Percentiles rank a stretch among this genome's conserved stretches.
These are phyloP conservation scores for Deinandra increscens DNA, from an alignment of 129 eudicot genomes.

Conservation along the genomic window DNA sequence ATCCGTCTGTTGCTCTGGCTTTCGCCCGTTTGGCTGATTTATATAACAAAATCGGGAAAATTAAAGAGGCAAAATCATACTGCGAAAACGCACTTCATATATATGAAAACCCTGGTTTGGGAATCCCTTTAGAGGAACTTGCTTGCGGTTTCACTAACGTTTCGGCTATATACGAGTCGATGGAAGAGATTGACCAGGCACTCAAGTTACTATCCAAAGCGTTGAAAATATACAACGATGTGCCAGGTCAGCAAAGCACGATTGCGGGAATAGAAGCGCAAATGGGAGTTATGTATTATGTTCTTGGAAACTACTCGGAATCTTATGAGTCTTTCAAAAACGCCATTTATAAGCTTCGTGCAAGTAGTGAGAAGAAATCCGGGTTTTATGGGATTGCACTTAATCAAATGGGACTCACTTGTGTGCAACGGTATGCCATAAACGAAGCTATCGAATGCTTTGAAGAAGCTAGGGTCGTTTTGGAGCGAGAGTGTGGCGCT, in stretches of 20 bases:
- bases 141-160: constrained; percentile 64
- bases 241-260: constrained; percentile 75
- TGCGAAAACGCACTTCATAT: constrained; percentile 69
- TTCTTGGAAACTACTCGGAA: constrained; percentile 62
- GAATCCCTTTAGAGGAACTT: constrained; percentile 69
- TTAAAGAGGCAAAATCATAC: constrained; percentile 70
- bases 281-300: constrained; percentile 77
- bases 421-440: constrained; percentile 73
- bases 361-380: constrained; percentile 72
- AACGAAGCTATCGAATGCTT: constrained; percentile 66
- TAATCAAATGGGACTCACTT: constrained; percentile 82
- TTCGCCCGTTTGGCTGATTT: constrained; percentile 72
- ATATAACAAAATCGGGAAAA: constrained; percentile 66
- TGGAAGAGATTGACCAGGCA: constrained; percentile 67
- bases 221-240: constrained; percentile 55
- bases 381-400: constrained; percentile 76
- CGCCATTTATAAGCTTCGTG: constrained; percentile 60
- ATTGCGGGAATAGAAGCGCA: constrained; percentile 83
- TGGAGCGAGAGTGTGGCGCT: constrained; percentile 72
- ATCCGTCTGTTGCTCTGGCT: constrained; percentile 71
- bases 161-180: constrained; percentile 71
- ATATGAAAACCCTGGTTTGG: constrained; percentile 57
- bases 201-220: constrained; percentile 66
- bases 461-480: constrained; percentile 66
- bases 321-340: constrained; percentile 53